Base-by-base conservation (phyloP, 1,284 basidiomycete genomes). In the Rhodotorula sp. region DNA sequence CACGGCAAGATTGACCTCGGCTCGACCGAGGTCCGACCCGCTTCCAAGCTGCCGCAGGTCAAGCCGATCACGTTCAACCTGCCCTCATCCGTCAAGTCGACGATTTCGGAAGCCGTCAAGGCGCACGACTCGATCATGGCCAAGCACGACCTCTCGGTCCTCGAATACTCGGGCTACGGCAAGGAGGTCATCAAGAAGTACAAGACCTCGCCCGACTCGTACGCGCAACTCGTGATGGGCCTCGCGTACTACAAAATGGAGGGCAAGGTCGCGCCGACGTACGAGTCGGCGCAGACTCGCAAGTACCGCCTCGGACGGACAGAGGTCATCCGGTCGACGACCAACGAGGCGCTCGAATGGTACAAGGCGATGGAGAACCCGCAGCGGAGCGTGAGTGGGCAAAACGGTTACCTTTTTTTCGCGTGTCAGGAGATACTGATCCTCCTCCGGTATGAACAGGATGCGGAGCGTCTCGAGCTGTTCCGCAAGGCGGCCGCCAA, bases 201-300 rank as follows among this genome's bases (percentile, higher is more conserved):
- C 87, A 91, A 91, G 81, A 86, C 88, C 60, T 95, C 92, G 3
- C 96, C 97, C 0, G 96, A 99, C 80, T 92, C 92, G 56, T 96
- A 93, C 89, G 92, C 87, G 16, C 96, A 99, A 84, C 87, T 98
- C 75, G 89, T 93, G 77, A 97, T 97, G 84, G 96, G 98, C 82
- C 88, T 98, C 58, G 96, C 95, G 29, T 97, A 91, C 85, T 89
- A 90, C 83, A 93, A 93, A 83, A 88, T 97, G 86, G 86, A 86
- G 34, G 87, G 91, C 31, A 89, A 91, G 8, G 91, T 88, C 5
- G 89, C 93, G 56, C 78, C 82, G 20, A 92, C 92, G 65, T 99
- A 98, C 84, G 96, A 98, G 85, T 91, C 90, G 73, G 90, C 90
- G 21, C 95, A 98, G 84, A 99, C 96, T 68, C 87, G 96, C 58